Conservation (phyloP, 495 filamentous ascomycete species). For the Neurospora sp. region DNA sequence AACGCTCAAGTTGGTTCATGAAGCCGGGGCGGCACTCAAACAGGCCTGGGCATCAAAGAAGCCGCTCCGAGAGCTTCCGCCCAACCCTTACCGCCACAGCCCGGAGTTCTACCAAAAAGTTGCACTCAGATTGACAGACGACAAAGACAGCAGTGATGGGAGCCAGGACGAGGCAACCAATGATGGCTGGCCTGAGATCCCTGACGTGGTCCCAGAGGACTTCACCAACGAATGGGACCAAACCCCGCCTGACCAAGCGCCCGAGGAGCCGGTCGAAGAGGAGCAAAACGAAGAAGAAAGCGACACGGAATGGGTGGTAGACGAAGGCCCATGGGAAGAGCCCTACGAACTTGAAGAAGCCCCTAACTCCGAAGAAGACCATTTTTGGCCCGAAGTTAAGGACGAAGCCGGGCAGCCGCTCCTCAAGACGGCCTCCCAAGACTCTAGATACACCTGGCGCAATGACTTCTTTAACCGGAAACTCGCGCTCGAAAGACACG, state of each 20-base stretch:
- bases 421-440: background rate
- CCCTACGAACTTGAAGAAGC: background rate
- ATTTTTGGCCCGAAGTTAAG: background rate
- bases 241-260: background rate
- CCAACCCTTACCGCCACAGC: background rate
- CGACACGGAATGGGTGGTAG: background rate
- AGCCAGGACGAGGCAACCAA: background rate
- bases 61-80: background rate
- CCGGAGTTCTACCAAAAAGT: background rate
- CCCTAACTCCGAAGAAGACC: background rate
- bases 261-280: background rate
- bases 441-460: background rate
- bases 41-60: background rate
- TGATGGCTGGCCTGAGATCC: background rate
- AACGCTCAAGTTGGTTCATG: background rate
- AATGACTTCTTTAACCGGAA: background rate
- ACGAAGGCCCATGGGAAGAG: background rate
- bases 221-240: background rate
- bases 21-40: constrained; percentile 4
- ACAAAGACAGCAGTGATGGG: background rate
- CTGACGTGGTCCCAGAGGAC: background rate
- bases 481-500: background rate
- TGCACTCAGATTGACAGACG: background rate
- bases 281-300: background rate
- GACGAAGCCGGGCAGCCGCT: background rate